Base-by-base conservation (phyloP, 106 monocot genomes). In the Acanthochlamys bracteata region DNA sequence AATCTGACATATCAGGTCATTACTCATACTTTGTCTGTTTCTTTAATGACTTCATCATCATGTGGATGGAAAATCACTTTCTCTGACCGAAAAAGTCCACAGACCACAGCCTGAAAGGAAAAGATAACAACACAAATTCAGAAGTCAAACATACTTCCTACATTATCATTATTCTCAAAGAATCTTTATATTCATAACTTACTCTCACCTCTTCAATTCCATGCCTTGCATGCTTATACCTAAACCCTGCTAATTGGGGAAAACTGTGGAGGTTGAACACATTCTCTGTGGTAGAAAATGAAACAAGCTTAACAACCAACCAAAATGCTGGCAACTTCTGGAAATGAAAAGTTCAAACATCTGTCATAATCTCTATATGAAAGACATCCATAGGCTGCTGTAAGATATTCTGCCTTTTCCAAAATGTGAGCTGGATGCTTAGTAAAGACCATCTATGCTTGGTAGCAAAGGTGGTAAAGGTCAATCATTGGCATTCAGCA, bases 51-150 rank as follows among this genome's bases (percentile, higher is more conserved):
- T 67, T 88, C 91, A 67, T 81, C 70, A 52, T 98, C 91, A 77
- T 25, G 68, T 66, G 96, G 96, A 59, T 98, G 96, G 69, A 98
- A 98, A 78, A 73, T 65, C 60, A 88, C 68, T 67, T 67, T 83
- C 42, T 82, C 90, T 73, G 72, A 66, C 77, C 91, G 84, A 63
- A 80, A 88, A 21, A 98, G 69, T 42, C 96, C 96, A 42, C 96
- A 98, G 22, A 88, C 85, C 24, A 98, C 74, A 39, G 75, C 96
- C 96, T 98, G 84, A 49, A 59, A 66, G 45, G 42, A 65, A 79
- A 43, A 57, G 42, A 9, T 52, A 80, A 68, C 11, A n/a, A 73
- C 20, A 47, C 7, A 54, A 54, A 54, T 10, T 54, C 53, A 54
- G 53, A 54, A 11, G 53, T 11, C 53, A 41, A 22, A 64, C n/a